Base-by-base conservation (phyloP, 2,329 filamentous ascomycete genomes). In the Samsoniella hepiali region DNA sequence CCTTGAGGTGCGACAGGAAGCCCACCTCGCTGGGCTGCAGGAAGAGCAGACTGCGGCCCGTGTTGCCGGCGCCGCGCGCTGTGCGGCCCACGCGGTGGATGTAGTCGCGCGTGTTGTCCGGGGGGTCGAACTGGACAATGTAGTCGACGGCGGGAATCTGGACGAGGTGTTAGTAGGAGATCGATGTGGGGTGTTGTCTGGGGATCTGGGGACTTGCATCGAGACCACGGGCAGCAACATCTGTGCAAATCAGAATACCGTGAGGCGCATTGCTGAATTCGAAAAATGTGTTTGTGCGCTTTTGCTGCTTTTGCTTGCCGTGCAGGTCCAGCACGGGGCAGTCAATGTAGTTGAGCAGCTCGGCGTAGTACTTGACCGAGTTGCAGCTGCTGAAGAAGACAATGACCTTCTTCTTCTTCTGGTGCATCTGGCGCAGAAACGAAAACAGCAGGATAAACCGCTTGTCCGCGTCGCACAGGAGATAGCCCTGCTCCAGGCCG, bases 211-310 rank as follows among this genome's bases (percentile, higher is more conserved):
- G 22, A 22, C 85, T 75, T 76, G 89, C 86, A 83, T 98, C 95
- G 56, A 99, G 84, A 42, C 95, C 95, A 81, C 95, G 84, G 3
- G 95, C 95, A 53, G 95, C 95, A 67, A 99, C 95, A 72, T 99
- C 95, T 0, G 95, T 99, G 79, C 93, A 97, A 69, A 99, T 95
- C 61, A 99, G 78, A 0, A 91, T 96, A 31, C 94, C 95, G 68
- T 90, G 86, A 68, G 88, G 88, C 22, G 93, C 82, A 67, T 84
- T 84, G 75, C 81, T 83, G 75, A 99, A 99, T 75, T 98, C 94
- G 76, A 98, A 99, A 76, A 99, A 99, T 1, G 93, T 97, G 74
- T 96, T 96, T 31, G 95, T 99, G n/a, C 95, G 91, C 77, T 97
- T 97, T 78, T 97, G 93, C 78, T 99, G 95, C 79, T 99, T 99